These are phyloP conservation scores for Coprinopsis sp. DNA, from an alignment of 768 basidiomycete genomes.

Conservation along the genomic window DNA sequence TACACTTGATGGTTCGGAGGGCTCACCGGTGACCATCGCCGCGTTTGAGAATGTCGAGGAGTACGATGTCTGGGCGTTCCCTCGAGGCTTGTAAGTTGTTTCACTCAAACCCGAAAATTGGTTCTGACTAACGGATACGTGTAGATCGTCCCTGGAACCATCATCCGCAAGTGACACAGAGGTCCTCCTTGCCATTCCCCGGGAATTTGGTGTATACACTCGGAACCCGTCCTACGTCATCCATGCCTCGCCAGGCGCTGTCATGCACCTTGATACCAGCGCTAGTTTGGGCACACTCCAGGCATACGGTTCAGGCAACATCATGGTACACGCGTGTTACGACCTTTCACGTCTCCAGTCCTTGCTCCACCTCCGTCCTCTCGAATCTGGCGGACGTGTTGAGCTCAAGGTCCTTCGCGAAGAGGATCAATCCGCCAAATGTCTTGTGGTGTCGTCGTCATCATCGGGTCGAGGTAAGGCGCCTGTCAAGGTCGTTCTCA, in stretches of 20 bases:
- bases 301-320: background rate
- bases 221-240: background rate
- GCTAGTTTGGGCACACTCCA: background rate
- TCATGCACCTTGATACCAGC: background rate
- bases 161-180: background rate
- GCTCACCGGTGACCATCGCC: background rate
- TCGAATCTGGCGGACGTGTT: background rate
- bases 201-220: background rate
- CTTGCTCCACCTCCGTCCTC: background rate
- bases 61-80: slow-evolving; percentile 1
- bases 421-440: background rate
- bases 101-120: background rate
- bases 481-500: background rate
- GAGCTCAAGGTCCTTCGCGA: background rate
- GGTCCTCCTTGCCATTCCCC: background rate
- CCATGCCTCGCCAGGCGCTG: background rate
- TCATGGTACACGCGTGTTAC: background rate
- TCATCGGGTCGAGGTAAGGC: background rate
- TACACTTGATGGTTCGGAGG: background rate
- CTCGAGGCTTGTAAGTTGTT: background rate
- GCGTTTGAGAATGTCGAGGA: background rate
- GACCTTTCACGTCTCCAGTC: background rate
- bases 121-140: background rate
- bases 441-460: background rate
- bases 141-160: background rate